Conservation (phyloP, 129 eudicot species). For the Centella asiatica region DNA sequence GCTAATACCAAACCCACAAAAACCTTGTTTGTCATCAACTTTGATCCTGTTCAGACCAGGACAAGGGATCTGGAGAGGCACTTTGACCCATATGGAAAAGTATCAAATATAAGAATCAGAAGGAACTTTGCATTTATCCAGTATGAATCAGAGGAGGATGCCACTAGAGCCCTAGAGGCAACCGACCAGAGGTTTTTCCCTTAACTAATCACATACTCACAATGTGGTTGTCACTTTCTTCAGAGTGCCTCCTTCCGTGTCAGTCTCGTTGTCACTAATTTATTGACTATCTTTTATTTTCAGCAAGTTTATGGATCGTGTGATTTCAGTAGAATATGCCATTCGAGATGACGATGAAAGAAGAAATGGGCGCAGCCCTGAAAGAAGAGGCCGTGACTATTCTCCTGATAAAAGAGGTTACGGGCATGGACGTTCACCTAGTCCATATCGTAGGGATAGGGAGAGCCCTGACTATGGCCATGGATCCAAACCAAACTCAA, state of each 20-base stretch:
- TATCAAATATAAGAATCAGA: slow-evolving; percentile 54
- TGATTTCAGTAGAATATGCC: slow-evolving; percentile 62
- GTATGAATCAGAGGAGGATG: slow-evolving; percentile 57
- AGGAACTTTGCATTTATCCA: slow-evolving; percentile 66
- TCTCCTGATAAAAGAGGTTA: slow-evolving; percentile 50
- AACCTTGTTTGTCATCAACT: slow-evolving; percentile 63
- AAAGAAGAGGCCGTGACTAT: slow-evolving; percentile 40
- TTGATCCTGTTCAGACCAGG: slow-evolving; percentile 54
- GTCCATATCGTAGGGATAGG: slow-evolving; percentile 57
- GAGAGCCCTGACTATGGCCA: slow-evolving; percentile 95
- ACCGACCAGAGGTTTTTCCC: slow-evolving; percentile 36
- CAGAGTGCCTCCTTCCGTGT: neutral
- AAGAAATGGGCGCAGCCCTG: slow-evolving; percentile 48
- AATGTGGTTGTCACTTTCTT: no score
- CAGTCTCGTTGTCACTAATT: neutral
- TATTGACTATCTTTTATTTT: neutral
- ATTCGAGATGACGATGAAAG: slow-evolving; percentile 51
- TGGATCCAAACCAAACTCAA: slow-evolving; percentile 30
- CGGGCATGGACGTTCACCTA: slow-evolving; percentile 42
- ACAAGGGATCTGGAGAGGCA: slow-evolving; percentile 57
- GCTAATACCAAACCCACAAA: slow-evolving; percentile 49
- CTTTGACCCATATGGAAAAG: slow-evolving; percentile 56
- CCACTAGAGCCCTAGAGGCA: slow-evolving; percentile 51
- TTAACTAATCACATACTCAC: neutral
- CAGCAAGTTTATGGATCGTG: slow-evolving; percentile 63